phyloP scores from a whole-genome alignment of 805 yeast species.

The Candida anglica region DNA sequence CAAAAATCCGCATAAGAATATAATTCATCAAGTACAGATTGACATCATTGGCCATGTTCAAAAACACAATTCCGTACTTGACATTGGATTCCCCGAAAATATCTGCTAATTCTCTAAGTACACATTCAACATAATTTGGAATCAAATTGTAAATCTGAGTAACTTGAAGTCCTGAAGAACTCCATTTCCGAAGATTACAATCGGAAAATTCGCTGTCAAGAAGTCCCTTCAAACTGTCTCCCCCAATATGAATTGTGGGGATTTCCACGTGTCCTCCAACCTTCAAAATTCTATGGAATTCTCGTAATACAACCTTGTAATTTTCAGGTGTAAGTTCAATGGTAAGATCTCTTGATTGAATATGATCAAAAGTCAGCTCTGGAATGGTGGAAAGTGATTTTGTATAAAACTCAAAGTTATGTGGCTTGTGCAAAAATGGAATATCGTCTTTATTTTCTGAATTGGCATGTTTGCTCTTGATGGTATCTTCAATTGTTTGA shows the following conservation, averaged over 20 bases:
- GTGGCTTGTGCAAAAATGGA: slow-evolving; percentile 22
- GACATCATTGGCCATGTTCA: slow-evolving; percentile 27
- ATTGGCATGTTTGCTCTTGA: slow-evolving; percentile 8
- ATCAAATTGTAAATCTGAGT: slow-evolving; percentile 11
- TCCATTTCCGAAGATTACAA: neutral
- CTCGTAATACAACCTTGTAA: slow-evolving; percentile 19
- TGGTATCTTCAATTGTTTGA: slow-evolving; percentile 12
- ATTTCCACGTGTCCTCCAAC: slow-evolving; percentile 32
- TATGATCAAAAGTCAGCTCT: slow-evolving; percentile 27
- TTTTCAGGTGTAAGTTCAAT: slow-evolving; percentile 27
- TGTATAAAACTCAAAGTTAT: slow-evolving; percentile 26
- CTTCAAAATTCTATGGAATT: slow-evolving; percentile 33
- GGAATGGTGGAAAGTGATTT: slow-evolving; percentile 21
- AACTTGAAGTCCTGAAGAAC: neutral
- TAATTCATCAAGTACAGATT: slow-evolving; percentile 26
- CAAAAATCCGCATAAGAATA: slow-evolving; percentile 25
- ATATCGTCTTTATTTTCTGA: slow-evolving; percentile 11
- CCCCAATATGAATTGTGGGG: slow-evolving; percentile 19
- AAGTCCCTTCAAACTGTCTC: slow-evolving; percentile 1
- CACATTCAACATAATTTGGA: slow-evolving; percentile 19
- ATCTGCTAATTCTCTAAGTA: slow-evolving; percentile 16
- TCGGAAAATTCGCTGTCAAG: neutral
- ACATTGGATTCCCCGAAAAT: slow-evolving; percentile 33
- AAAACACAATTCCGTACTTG: slow-evolving; percentile 23
- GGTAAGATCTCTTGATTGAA: slow-evolving; percentile 34